Evolutionary conservation across 78 protist species (phyloP), one percentile per base, ranked within the genome.

Genomic region (Tieghemostelium lacteum): DNA sequence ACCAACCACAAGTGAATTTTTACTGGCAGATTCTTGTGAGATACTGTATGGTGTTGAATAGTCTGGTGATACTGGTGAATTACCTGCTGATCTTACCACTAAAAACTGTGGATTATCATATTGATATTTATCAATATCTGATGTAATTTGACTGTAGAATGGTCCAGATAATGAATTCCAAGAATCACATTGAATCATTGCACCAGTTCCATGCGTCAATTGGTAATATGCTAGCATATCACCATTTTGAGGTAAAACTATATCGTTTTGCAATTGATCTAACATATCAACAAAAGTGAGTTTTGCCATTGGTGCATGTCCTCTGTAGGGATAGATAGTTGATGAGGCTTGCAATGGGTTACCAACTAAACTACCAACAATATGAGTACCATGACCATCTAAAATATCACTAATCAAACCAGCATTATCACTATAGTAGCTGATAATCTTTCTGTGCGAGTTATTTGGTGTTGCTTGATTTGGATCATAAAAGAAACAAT

Each of bases 341-440:
- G 20, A 4, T 33, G 52, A 0, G 22, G 20, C 14, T 14, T 6
- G 22, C n/a, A 49, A 12, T 1, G 67, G 39, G n/a, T n/a, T 14
- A 26, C 83, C 83, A 19, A 73, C 16, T 24, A 73, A 57, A 2
- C 58, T 57, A 73, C 83, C 83, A 37, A 57, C 83, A 3, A 73
- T 39, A 57, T 73, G 83, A 1, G 83, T 73, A 26, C 83, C 83
- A 57, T 73, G 83, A 17, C 83, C 83, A 57, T 73, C 39, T 2
- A 57, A 4, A 6, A 10, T 14, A 37, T 73, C 83, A 0, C 36
- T 57, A 24, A 14, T 20, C 33, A 33, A 65, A 22, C 55, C 62
- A 4, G 24, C 42, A 16, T 16, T n/a, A 20, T 14, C 19, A n/a
- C 20, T 20, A 20, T 34, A 10, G 20, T 73, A 73, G 5, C 58